phyloP scores from a whole-genome alignment of 106 monocot species.

The Platanthera zijinensis region DNA sequence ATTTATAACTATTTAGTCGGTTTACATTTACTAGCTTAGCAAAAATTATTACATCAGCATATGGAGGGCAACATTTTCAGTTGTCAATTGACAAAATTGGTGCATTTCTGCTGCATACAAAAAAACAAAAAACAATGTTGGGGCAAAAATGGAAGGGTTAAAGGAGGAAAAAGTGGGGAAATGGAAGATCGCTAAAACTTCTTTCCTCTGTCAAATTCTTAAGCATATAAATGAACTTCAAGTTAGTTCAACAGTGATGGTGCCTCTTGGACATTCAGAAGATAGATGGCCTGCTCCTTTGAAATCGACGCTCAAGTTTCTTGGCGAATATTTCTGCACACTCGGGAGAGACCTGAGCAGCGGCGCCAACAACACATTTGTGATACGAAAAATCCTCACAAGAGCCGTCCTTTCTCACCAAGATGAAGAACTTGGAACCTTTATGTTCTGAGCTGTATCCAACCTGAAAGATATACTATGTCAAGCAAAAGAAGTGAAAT shows the following conservation, averaged over 20 bases:
- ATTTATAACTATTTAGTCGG: background rate
- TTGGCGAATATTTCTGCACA: constrained; percentile 1
- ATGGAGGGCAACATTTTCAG: background rate
- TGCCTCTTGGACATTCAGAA: background rate
- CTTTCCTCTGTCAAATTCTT: background rate
- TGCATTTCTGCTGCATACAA: background rate
- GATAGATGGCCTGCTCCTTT: background rate
- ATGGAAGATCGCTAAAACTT: background rate
- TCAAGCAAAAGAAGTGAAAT: background rate
- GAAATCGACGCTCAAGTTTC: background rate
- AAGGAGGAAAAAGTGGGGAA: background rate
- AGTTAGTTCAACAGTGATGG: background rate
- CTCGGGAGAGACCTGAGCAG: constrained; percentile 26
- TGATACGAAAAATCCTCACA: constrained; percentile 72
- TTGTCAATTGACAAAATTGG: constrained; percentile 6
- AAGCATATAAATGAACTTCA: background rate
- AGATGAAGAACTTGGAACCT: constrained; percentile 54
- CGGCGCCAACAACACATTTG: constrained; percentile 64
- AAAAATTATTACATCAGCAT: constrained; percentile 4
- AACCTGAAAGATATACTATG: constrained; percentile 25
- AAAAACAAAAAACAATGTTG: background rate
- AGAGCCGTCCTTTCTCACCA: constrained; percentile 54
- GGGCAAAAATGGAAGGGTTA: background rate
- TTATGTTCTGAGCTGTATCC: constrained; percentile 33
- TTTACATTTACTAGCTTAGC: background rate